Base-by-base conservation (phyloP, 2,329 filamentous ascomycete genomes). In the Dactylellina cionopaga region DNA sequence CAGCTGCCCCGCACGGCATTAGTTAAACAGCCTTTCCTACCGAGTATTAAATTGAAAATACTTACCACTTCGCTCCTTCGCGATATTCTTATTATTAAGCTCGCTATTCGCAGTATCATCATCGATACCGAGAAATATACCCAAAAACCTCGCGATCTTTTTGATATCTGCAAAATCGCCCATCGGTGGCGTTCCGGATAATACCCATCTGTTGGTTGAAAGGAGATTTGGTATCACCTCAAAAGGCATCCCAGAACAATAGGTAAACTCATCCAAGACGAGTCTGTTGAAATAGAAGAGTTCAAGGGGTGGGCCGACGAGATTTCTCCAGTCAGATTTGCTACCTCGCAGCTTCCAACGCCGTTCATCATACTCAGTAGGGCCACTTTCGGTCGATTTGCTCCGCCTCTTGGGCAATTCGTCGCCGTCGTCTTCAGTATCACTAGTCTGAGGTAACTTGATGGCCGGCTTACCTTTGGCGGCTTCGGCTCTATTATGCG, bases 251-350 rank as follows among this genome's bases (percentile, higher is more conserved):
- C 80, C 76, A 44, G 81, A 80, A 3, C 85, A 79, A 73, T 89
- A 88, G 0, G 87, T 86, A 74, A 86, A 89, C 74, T 90, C 88
- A 71, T 90, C 88, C 1, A 89, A 81, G 1, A 90, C 83, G 0
- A 90, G 68, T 4, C 88, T 82, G 60, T 85, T 85, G 77, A 86
- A 90, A 1, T 80, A 78, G 76, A 89, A 90, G 75, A 87, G 83
- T 69, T 90, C 87, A 0, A 90, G 76, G 0, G 86, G 77, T 0
- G 81, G 81, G 5, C 60, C 72, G 10, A 74, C 63, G 47, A 79
- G 76, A 3, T 74, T 68, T 19, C 74, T 74, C 78, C 79, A 80
- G 55, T 78, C 75, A n/a, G 70, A 71, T 27, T 59, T 63, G 19
- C 62, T 49, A 31, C 27, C 58, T 10, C 72, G 64, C 25, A 78